Percentiles rank a stretch among this genome's conserved stretches.
Evolutionary conservation across 768 basidiomycete species (phyloP).

Genomic region (Tylopilus intermedius): DNA sequence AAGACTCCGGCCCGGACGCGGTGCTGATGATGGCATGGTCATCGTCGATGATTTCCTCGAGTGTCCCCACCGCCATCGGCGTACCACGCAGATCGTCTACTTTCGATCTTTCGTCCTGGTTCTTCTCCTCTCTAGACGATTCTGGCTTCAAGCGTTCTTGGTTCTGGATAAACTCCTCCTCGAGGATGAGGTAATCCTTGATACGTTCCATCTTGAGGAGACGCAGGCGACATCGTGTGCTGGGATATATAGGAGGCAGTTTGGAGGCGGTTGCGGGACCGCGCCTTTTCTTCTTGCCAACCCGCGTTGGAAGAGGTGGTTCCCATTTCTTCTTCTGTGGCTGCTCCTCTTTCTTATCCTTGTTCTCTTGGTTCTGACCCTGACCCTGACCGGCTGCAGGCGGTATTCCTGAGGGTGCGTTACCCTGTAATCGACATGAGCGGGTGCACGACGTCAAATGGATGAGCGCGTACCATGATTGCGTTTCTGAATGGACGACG

Average conservation of each 20-base stretch:
- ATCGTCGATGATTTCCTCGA: slow-evolving; percentile 97
- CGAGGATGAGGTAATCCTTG: slow-evolving; percentile 94
- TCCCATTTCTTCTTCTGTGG: slow-evolving; percentile 92
- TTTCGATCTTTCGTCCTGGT: slow-evolving; percentile 88
- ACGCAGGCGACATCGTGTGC: slow-evolving; percentile 91
- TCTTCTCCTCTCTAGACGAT: slow-evolving; percentile 86
- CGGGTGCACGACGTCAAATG: neutral
- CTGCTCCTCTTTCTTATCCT: slow-evolving; percentile 42
- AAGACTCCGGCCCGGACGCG: slow-evolving; percentile 91
- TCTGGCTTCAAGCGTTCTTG: slow-evolving; percentile 89
- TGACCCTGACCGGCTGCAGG: slow-evolving; percentile 25
- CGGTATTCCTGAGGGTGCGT: slow-evolving; percentile 60
- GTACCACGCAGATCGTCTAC: slow-evolving; percentile 93
- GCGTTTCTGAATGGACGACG: slow-evolving; percentile 32
- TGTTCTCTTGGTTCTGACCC: slow-evolving; percentile 47
- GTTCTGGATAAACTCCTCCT: slow-evolving; percentile 91
- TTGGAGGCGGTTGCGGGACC: slow-evolving; percentile 91
- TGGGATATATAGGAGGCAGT: slow-evolving; percentile 89
- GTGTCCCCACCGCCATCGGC: slow-evolving; percentile 96
- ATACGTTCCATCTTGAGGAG: slow-evolving; percentile 96
- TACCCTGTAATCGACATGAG: slow-evolving; percentile 50
- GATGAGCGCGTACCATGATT: slow-evolving; percentile 21
- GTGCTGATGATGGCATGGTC: slow-evolving; percentile 99
- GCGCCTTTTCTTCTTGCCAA: slow-evolving; percentile 91
- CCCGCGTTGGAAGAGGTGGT: slow-evolving; percentile 92